These are phyloP conservation scores for Phaeosphaeria sp. DNA, from an alignment of 2,329 filamentous ascomycete species.

Conservation along the genomic window DNA sequence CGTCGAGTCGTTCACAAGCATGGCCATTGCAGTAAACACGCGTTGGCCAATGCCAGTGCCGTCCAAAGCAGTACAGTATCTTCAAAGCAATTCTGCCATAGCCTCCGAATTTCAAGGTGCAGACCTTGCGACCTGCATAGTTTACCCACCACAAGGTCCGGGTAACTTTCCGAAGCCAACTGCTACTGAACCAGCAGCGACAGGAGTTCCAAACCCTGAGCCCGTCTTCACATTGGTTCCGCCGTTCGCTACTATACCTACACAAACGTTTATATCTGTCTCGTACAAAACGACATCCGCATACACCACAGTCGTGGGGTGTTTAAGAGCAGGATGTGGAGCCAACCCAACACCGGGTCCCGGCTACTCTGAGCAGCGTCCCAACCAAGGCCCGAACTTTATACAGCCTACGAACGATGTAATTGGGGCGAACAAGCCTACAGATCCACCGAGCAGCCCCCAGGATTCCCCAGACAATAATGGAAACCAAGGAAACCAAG, in stretches of 20 bases:
- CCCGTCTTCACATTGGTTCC: not conserved
- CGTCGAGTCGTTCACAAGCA: conserved; percentile 25
- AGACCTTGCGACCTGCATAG: conserved; percentile 39
- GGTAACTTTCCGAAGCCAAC: not conserved
- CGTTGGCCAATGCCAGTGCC: conserved; percentile 25
- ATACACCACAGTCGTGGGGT: conserved; percentile 34
- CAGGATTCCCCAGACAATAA: not conserved
- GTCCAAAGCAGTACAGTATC: conserved; percentile 25
- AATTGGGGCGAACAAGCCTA: not conserved
- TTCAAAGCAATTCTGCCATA: conserved; percentile 29
- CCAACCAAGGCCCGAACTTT: not conserved
- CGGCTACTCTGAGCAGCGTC: not conserved
- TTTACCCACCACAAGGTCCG: not conserved
- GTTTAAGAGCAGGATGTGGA: conserved; percentile 24
- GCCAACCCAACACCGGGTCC: not conserved
- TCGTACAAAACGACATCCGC: conserved; percentile 32
- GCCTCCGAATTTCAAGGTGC: conserved; percentile 28
- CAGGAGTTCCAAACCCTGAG: not conserved
- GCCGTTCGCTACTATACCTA: conserved; percentile 7
- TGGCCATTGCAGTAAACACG: not conserved
- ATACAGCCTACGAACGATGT: not conserved
- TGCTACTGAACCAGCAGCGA: not conserved
- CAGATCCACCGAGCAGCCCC: not conserved
- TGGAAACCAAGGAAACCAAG: conserved; percentile 2
- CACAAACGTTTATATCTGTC: conserved; percentile 33